Percentiles rank a stretch among this genome's conserved stretches.
Evolutionary conservation across 192 early-diverging fungal species (phyloP).

Genomic region (Piromyces sp.): DNA sequence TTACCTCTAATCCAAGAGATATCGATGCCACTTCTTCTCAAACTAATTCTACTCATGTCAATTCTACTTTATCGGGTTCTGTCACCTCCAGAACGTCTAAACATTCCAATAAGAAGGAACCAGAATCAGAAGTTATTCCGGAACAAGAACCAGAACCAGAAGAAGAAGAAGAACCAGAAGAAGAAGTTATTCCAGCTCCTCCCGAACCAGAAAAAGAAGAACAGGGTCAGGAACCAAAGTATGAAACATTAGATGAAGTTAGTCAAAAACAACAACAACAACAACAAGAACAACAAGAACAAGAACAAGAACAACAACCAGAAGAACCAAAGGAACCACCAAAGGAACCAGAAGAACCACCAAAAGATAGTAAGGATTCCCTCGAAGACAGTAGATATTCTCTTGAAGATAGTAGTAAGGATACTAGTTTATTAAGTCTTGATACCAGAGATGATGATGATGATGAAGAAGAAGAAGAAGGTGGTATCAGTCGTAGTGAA

Average conservation of each 20-base stretch:
- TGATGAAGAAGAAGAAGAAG: background rate
- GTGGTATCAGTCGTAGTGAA: background rate
- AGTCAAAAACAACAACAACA: background rate
- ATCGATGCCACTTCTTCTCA: too few relatives aligned
- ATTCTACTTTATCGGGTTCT: too few relatives aligned
- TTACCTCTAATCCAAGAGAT: background rate
- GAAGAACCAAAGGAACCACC: too few relatives aligned
- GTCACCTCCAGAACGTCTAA: too few relatives aligned
- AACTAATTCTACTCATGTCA: too few relatives aligned
- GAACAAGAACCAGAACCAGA: background rate
- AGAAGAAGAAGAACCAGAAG: background rate
- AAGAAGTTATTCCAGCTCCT: too few relatives aligned
- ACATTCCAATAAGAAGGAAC: background rate
- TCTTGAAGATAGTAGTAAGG: background rate
- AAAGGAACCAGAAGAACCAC: too few relatives aligned
- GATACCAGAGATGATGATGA: background rate
- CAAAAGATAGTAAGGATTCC: background rate
- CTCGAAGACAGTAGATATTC: background rate
- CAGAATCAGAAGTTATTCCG: background rate
- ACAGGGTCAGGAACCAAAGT: background rate
- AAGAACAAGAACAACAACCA: too few relatives aligned
- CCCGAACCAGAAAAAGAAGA: background rate
- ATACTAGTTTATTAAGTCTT: background rate
- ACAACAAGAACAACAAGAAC: too few relatives aligned
- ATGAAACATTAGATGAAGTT: background rate